phyloP scores from a whole-genome alignment of 2,329 filamentous ascomycete genomes.

The Aspergillus novoparasiticus region DNA sequence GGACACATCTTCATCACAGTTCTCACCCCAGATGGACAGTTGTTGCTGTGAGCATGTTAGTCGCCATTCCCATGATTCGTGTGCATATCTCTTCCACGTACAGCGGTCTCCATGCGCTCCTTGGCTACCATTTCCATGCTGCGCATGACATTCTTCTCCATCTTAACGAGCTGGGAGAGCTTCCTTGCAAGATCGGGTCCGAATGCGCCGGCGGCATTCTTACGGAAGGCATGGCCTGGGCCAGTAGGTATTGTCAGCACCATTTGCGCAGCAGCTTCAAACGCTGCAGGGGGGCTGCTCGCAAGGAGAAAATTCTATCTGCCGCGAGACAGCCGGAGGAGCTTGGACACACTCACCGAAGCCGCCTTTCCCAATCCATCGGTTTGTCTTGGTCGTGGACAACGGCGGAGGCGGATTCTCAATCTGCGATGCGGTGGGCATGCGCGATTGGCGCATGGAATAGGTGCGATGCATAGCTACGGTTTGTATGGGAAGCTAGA shows the following conservation, averaged over 20 bases:
- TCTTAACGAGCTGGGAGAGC: slow-evolving; percentile 96
- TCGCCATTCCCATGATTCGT: slow-evolving; percentile 21
- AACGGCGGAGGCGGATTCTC: slow-evolving; percentile 92
- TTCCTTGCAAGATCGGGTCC: slow-evolving; percentile 93
- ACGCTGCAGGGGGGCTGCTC: neutral
- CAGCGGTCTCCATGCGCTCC: slow-evolving; percentile 97
- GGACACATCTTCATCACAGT: slow-evolving; percentile 93
- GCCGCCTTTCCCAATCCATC: slow-evolving; percentile 83
- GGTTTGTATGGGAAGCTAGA: neutral
- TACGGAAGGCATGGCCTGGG: slow-evolving; percentile 64
- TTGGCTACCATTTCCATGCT: slow-evolving; percentile 93
- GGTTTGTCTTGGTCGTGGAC: slow-evolving; percentile 86
- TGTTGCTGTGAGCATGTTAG: slow-evolving; percentile 69
- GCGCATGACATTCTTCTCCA: slow-evolving; percentile 99
- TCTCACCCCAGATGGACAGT: slow-evolving; percentile 96
- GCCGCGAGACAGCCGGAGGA: neutral
- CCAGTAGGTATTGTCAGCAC: slow-evolving; percentile 12
- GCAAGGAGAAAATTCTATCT: neutral
- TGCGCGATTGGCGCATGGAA: slow-evolving; percentile 96
- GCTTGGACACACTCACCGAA: slow-evolving; percentile 67
- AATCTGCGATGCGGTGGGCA: slow-evolving; percentile 87
- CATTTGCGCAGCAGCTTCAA: slow-evolving; percentile 6
- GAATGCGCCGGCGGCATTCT: slow-evolving; percentile 55
- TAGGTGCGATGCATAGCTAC: slow-evolving; percentile 92
- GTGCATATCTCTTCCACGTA: slow-evolving; percentile 56